Conservation (phyloP, 1,284 basidiomycete species). For the Ganoderma meredithae region DNA sequence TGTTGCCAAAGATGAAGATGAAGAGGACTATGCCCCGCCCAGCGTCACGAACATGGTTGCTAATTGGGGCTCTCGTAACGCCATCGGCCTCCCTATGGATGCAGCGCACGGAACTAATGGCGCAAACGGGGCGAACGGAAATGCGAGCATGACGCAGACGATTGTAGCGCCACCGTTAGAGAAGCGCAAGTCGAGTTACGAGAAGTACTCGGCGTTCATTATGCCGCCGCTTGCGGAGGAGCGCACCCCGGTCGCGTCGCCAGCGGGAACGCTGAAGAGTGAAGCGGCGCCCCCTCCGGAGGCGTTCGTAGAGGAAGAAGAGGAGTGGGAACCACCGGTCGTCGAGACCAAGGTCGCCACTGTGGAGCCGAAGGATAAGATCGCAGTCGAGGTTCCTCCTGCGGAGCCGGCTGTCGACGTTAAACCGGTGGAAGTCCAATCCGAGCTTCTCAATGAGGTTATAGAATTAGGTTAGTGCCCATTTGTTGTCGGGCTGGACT, state of each 20-base stretch:
- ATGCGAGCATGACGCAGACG: slow-evolving; percentile 5
- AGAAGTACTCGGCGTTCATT: slow-evolving; percentile 65
- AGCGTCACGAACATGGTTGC: slow-evolving; percentile 38
- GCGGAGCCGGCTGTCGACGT: background rate
- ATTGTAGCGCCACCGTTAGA: slow-evolving; percentile 44
- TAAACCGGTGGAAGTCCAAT: slow-evolving; percentile 19
- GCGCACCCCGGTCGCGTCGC: slow-evolving; percentile 64
- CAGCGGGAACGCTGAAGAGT: slow-evolving; percentile 59
- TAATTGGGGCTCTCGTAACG: slow-evolving; percentile 32
- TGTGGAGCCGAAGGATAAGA: slow-evolving; percentile 14
- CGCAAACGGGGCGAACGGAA: background rate
- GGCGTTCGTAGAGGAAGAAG: slow-evolving; percentile 19
- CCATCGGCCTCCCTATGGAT: slow-evolving; percentile 8
- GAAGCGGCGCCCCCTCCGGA: slow-evolving; percentile 34
- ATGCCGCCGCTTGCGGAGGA: slow-evolving; percentile 75
- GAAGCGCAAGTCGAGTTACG: slow-evolving; percentile 70
- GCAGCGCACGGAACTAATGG: slow-evolving; percentile 16
- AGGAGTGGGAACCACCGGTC: slow-evolving; percentile 6
- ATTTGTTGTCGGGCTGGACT: no score
- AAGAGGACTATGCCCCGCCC: slow-evolving; percentile 27
- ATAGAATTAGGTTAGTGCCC: slow-evolving; percentile 24
- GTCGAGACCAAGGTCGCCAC: background rate
- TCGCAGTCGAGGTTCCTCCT: background rate
- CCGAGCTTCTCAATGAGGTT: slow-evolving; percentile 14
- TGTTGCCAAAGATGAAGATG: slow-evolving; percentile 22